Conservation (phyloP, 257 asterid species). For the Fraxinus cuspidata region DNA sequence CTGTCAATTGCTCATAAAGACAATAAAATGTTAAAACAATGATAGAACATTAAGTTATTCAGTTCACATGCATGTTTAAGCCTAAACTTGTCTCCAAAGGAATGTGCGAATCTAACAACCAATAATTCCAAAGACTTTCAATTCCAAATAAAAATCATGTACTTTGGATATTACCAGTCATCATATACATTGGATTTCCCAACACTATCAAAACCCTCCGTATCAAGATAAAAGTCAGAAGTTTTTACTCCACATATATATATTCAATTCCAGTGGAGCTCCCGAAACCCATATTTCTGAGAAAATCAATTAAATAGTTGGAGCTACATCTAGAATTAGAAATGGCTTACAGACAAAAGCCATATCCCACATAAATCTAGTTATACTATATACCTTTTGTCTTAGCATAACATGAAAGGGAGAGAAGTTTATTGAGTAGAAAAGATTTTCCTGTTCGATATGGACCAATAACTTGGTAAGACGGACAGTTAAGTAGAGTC, state of each 20-base stretch:
- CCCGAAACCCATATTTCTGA: conserved; percentile 98
- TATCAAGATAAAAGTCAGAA: conserved; percentile 87
- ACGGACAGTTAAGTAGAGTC: too few species aligned
- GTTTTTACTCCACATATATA: conserved; percentile 79
- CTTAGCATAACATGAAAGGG: too few species aligned
- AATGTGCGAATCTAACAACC: neutral
- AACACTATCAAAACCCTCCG: too few species aligned
- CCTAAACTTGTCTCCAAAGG: neutral
- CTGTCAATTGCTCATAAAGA: neutral
- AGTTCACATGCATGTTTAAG: too few species aligned
- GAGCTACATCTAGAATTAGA: neutral
- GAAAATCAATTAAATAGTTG: conserved; percentile 18
- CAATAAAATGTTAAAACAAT: neutral
- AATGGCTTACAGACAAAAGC: conserved; percentile 1
- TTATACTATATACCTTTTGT: conserved; percentile 69
- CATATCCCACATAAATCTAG: neutral
- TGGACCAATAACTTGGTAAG: too few species aligned
- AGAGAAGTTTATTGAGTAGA: too few species aligned
- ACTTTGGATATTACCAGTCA: too few species aligned
- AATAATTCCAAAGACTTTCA: neutral
- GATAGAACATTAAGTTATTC: neutral
- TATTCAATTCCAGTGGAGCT: conserved; percentile 66
- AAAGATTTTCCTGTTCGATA: too few species aligned
- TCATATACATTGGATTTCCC: too few species aligned
- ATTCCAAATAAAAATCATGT: too few species aligned